Conservation (phyloP, 73 alveolate species). For the Effrenium voratum region DNA sequence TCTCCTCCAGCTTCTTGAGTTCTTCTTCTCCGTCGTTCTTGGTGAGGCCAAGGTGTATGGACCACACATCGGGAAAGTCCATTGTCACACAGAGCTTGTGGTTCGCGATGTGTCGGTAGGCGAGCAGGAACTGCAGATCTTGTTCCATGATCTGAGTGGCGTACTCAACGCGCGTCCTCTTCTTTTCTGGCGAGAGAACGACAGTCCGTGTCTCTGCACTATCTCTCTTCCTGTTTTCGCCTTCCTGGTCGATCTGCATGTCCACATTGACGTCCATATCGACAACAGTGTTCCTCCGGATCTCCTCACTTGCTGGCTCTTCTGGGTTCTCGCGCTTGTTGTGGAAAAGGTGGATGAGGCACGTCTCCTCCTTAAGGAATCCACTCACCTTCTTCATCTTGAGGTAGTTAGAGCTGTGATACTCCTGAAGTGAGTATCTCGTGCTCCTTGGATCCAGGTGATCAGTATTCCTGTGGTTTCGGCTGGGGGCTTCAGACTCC, state of each 20-base stretch:
- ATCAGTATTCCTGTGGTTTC: background rate
- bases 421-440: background rate
- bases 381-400: background rate
- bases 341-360: slow-evolving; percentile 29
- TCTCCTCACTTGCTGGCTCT: background rate
- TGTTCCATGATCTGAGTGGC: background rate
- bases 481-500: slow-evolving; percentile 1
- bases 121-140: background rate
- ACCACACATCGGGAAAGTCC: background rate
- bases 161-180: background rate
- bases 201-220: slow-evolving; percentile 17
- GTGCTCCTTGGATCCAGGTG: too few species aligned
- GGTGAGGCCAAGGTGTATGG: background rate
- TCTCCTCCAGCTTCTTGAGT: too few species aligned
- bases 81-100: background rate
- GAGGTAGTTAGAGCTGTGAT: background rate
- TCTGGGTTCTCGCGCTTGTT: background rate
- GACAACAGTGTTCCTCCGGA: too few species aligned
- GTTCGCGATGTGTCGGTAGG: background rate
- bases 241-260: background rate
- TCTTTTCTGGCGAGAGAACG: background rate
- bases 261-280: background rate
- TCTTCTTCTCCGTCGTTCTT: background rate
- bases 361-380: background rate
- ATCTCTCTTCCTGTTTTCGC: background rate